A percentile compares a stretch with the other conserved stretches of the same genome.
Evolutionary conservation across 768 basidiomycete species (phyloP).

Genomic region (Amyloporia xantha): DNA sequence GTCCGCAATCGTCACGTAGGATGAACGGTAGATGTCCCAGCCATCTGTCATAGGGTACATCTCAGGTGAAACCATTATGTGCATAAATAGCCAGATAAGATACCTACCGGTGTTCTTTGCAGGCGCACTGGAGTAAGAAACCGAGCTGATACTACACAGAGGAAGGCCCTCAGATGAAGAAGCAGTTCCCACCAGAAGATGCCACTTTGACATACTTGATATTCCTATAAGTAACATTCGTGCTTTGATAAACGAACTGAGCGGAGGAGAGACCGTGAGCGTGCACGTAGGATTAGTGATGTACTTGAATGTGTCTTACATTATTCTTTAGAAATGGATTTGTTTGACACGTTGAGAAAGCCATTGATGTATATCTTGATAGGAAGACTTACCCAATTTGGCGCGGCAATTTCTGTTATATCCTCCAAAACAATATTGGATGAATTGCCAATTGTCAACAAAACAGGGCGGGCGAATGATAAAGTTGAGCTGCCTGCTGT

Average conservation of each 20-base stretch:
- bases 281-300: background rate
- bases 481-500: constrained; percentile 37
- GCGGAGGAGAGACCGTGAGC: too few relatives aligned
- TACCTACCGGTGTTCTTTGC: constrained; percentile 28
- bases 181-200: background rate
- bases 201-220: constrained; percentile 25
- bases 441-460: constrained; percentile 38
- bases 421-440: constrained; percentile 34
- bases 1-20: constrained; percentile 27
- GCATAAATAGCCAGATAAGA: too few relatives aligned
- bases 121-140: constrained; percentile 29
- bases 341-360: constrained; percentile 31
- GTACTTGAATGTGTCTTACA: constrained; percentile 17
- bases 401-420: constrained; percentile 33
- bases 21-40: constrained; percentile 43
- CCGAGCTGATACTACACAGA: constrained; percentile 25
- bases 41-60: too few relatives aligned
- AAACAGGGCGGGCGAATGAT: constrained; percentile 37
- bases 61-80: too few relatives aligned
- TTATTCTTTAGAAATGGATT: constrained; percentile 31
- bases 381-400: constrained; percentile 39
- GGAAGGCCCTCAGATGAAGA: too few relatives aligned
- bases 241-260: constrained; percentile 37
- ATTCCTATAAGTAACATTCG: constrained; percentile 33
- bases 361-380: constrained; percentile 34